Base-by-base conservation (phyloP, 192 early-diverging fungal species). In the Coemansia sp. region DNA sequence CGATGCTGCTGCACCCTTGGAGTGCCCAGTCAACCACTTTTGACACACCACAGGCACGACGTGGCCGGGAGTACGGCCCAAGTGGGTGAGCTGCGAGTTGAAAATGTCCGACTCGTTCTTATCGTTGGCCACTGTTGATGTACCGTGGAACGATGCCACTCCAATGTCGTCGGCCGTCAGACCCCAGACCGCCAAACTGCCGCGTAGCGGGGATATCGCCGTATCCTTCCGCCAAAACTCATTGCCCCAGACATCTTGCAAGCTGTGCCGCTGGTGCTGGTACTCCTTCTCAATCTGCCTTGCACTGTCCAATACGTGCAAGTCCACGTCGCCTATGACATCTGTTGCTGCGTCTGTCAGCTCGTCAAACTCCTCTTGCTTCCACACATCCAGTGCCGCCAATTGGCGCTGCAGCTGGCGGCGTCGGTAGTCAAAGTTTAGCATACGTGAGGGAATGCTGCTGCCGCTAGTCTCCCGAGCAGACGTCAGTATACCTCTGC, bases 1-100 rank as follows among this genome's bases (percentile, higher is more conserved):
- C n/a, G 92, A 91, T 56, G 94, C 94, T 35, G 94, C 93, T 26
- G 94, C 90, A 62, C 91, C 94, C 89, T 96, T 96, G 65, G 94
- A 93, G 20, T 74, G 71, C 13, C 94, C 94, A 39, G 93, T 87
- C 69, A 94, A 91, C 50, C 74, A 86, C 66, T 73, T 73, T 48
- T 73, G 71, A 65, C 71, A 73, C 23, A 73, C 26, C 10, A 65
- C 59, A 28, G 71, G 71, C 59, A 65, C 66, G n/a, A 65, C 65
- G 31, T 73, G 66, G 23, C 71, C 71, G 0, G 65, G 58, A 39
- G 71, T 73, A 53, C 71, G 71, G 14, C 71, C 71, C 20, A 73
- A 40, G 11, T 73, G 71, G 42, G 66, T 62, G 60, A 95, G 71
- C 80, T 95, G 94, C 74, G 88, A 83, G 86, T 94, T 93, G 50